Conservation (phyloP, 768 basidiomycete genomes). For the Pleurotus tuber-regium region DNA sequence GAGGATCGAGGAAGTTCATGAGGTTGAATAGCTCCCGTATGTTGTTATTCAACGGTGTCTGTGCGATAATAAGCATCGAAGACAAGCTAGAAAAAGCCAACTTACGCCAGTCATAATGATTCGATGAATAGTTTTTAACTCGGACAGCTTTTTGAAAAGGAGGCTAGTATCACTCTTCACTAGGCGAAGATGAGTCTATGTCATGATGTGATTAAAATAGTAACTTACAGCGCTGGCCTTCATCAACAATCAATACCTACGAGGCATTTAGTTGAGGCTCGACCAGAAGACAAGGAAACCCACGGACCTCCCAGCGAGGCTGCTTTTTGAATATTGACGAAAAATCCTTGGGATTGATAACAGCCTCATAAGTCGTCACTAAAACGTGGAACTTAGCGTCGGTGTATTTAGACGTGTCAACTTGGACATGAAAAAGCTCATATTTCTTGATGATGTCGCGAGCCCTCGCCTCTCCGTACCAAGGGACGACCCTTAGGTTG, state of each 20-base stretch:
- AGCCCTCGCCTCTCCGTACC: conserved; percentile 76
- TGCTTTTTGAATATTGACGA: conserved; percentile 71
- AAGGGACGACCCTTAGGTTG: conserved; percentile 73
- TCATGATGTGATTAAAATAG: conserved; percentile 10
- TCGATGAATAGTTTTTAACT: conserved; percentile 74
- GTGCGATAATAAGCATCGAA: neutral
- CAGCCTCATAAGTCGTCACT: conserved; percentile 89
- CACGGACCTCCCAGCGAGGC: conserved; percentile 80
- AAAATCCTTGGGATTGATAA: conserved; percentile 70
- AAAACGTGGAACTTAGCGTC: conserved; percentile 83
- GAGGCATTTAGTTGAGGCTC: neutral
- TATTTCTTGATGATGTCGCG: conserved; percentile 79
- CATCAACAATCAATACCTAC: conserved; percentile 82
- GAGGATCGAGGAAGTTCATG: conserved; percentile 90
- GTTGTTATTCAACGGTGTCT: conserved; percentile 97
- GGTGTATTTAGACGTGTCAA: conserved; percentile 30
- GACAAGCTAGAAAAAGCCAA: conserved; percentile 5
- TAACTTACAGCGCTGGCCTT: conserved; percentile 82
- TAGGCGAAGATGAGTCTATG: conserved; percentile 26
- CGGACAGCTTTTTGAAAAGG: conserved; percentile 80
- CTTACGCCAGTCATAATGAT: conserved; percentile 87
- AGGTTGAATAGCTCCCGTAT: conserved; percentile 95
- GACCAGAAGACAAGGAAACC: neutral
- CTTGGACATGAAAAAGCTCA: conserved; percentile 67
- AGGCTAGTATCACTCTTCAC: conserved; percentile 83